Evolutionary conservation across 345 rosid species (phyloP).

Genomic region (Draba incana): DNA sequence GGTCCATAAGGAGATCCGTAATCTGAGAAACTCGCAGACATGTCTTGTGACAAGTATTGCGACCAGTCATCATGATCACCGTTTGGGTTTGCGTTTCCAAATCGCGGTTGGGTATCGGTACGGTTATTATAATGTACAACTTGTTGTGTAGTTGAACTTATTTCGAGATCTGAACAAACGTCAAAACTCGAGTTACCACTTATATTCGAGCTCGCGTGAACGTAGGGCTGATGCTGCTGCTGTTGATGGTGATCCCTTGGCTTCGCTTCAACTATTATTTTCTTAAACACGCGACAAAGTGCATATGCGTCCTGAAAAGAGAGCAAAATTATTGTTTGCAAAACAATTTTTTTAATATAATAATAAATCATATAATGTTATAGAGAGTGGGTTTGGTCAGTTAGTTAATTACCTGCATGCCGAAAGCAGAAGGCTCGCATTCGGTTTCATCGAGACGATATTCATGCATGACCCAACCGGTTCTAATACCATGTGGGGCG

Average conservation of each 20-base stretch:
- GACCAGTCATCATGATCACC: constrained; percentile 52
- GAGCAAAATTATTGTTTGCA: neutral
- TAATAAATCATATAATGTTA: neutral
- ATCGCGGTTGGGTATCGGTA: constrained; percentile 31
- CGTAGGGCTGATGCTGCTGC: constrained; percentile 32
- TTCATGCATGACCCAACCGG: constrained; percentile 98
- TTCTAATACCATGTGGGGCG: constrained; percentile 96
- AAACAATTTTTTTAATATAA: neutral
- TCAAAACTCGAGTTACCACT: constrained; percentile 53
- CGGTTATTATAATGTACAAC: constrained; percentile 18
- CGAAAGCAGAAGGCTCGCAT: constrained; percentile 58
- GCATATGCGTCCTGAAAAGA: constrained; percentile 81
- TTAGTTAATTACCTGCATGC: constrained; percentile 64
- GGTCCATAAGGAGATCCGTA: constrained; percentile 38
- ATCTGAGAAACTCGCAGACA: constrained; percentile 46
- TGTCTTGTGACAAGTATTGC: constrained; percentile 54
- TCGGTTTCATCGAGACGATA: constrained; percentile 92
- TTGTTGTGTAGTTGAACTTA: constrained; percentile 48
- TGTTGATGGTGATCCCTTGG: constrained; percentile 50
- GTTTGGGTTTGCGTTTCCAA: constrained; percentile 38
- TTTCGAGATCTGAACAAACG: constrained; percentile 48
- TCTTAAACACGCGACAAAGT: constrained; percentile 91
- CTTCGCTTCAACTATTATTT: constrained; percentile 57
- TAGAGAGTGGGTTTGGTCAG: neutral
- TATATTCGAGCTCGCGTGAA: constrained; percentile 33